Base-by-base conservation (phyloP, 257 asterid genomes). In the Nicotiana tabacum region DNA sequence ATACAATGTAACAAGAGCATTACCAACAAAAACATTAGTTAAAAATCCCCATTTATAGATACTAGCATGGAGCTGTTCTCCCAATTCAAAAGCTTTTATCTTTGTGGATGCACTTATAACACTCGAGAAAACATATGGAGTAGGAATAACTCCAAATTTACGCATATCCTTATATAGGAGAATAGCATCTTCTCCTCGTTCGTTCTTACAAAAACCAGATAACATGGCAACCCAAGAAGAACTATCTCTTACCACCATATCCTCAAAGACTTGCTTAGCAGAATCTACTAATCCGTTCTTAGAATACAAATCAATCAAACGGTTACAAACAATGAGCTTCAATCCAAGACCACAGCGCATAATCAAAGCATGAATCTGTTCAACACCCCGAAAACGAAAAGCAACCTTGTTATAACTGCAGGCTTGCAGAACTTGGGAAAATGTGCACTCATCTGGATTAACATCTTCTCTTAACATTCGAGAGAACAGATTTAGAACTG, bases 141-240 rank as follows among this genome's bases (percentile, higher is more conserved):
- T 95, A 21, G 98, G 98, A 81, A 72, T 88, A 9, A 88, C 93
- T 57, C 98, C 98, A 62, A 81, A 86, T 84, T 82, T 91, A 32
- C 95, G 89, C 96, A 95, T 93, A 85, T 93, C 92, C 80, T 84
- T 68, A 66, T 95, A 95, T 61, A 95, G 92, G 48, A 68, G 83
- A 82, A 95, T 85, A 78, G 90, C 89, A 48, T 88, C 93, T 66
- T 87, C 65, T 69, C 88, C 93, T 35, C 66, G 87, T 32, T 79
- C 84, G 82, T 87, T 93, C 51, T 85, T 89, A 16, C 97, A 92
- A 85, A 93, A 91, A 82, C 97, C 96, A 16, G 98, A 90, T 82
- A 92, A 85, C 92, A 93, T 93, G 78, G 97, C 96, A 87, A 95
- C 96, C 98, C 97, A 92, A 83, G 98, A 89, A 78, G 89, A 93